Conservation (phyloP, 2,329 filamentous ascomycete species). For the Aspergillus sp. region DNA sequence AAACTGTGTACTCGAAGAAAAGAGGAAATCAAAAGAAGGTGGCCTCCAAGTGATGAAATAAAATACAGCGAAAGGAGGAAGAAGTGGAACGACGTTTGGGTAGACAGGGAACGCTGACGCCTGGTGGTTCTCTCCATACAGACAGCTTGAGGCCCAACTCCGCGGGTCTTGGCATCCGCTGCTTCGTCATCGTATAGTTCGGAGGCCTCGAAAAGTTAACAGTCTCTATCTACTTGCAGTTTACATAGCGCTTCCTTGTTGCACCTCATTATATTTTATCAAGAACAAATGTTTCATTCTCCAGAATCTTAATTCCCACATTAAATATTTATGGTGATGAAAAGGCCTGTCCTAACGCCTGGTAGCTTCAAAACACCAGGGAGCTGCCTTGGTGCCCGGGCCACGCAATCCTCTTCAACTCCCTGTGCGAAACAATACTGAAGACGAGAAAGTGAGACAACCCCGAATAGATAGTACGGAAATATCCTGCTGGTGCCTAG, state of each 20-base stretch:
- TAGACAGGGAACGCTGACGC: constrained; percentile 32
- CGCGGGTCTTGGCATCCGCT: constrained; percentile 29
- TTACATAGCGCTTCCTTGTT: not conserved
- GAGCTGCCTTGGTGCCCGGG: not conserved
- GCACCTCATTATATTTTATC: not conserved
- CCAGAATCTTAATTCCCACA: not conserved
- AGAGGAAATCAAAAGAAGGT: constrained; percentile 1
- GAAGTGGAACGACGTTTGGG: constrained; percentile 33
- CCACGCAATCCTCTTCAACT: not conserved
- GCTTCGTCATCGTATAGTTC: constrained; percentile 19
- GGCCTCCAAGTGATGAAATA: constrained; percentile 17
- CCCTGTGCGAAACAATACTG: not conserved
- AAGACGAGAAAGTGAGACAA: not conserved
- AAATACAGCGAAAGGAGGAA: constrained; percentile 5
- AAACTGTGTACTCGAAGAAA: not conserved
- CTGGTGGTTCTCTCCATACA: constrained; percentile 21
- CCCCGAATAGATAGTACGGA: not conserved
- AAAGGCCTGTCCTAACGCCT: not conserved
- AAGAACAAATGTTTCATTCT: not conserved
- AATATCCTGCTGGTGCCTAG: not conserved
- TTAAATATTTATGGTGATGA: not conserved
- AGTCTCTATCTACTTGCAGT: too few relatives aligned
- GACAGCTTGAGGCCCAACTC: not conserved
- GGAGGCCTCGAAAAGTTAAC: too few relatives aligned
- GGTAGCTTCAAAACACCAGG: not conserved